Percentiles rank a stretch among this genome's conserved stretches.
Evolutionary conservation across 257 asterid genomes (phyloP).

Genomic region (Salvia miltiorrhiza): DNA sequence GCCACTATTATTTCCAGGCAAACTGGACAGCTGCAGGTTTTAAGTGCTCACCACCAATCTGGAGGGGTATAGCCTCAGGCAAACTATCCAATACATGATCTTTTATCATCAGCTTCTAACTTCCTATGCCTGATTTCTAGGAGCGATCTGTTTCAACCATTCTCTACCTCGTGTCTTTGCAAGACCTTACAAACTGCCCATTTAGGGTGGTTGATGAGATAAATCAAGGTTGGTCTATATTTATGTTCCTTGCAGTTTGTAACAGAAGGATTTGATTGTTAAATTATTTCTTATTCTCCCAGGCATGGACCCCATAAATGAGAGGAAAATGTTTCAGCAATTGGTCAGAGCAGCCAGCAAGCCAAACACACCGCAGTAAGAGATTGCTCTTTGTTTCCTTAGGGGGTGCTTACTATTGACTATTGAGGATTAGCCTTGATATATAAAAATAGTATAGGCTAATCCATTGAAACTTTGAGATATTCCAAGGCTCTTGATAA

Average conservation of each 20-base stretch:
- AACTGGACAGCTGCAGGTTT: conserved; percentile 84
- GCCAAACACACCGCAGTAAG: conserved; percentile 91
- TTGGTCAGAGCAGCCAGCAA: conserved; percentile 93
- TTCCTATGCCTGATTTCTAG: conserved; percentile 31
- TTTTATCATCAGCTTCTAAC: conserved; percentile 26
- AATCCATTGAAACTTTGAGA: too few species aligned
- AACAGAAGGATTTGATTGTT: conserved; percentile 1
- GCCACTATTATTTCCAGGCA: conserved; percentile 50
- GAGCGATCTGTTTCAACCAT: conserved; percentile 98
- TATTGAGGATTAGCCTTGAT: too few species aligned
- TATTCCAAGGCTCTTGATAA: too few species aligned
- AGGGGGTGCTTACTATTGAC: too few species aligned
- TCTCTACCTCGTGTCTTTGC: conserved; percentile 93
- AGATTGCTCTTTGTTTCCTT: conserved; percentile 4
- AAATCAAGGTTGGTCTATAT: conserved; percentile 74
- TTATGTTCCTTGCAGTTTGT: conserved; percentile 13
- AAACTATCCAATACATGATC: conserved; percentile 20
- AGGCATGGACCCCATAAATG: conserved; percentile 99
- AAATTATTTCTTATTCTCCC: conserved; percentile 17
- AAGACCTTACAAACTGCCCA: conserved; percentile 94
- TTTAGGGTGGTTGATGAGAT: conserved; percentile 98
- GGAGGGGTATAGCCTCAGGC: conserved; percentile 73
- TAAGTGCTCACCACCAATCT: conserved; percentile 95
- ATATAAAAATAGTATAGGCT: too few species aligned
- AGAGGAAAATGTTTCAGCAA: conserved; percentile 98